Evolutionary conservation across 2,329 filamentous ascomycete genomes (phyloP).

Genomic region (Hypoxylon rubiginosum): DNA sequence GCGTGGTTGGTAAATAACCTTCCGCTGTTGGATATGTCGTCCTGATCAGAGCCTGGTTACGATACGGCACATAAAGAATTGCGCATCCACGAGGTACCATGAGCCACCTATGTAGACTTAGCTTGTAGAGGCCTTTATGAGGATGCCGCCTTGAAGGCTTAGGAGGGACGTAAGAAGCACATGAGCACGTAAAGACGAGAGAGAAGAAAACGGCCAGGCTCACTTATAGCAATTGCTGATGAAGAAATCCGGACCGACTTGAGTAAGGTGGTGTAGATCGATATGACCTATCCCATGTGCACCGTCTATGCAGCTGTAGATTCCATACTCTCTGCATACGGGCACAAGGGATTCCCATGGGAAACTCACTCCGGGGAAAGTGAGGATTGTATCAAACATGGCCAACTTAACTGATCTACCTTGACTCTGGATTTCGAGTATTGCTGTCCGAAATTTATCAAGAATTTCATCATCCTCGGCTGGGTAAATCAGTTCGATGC

Average conservation of each 20-base stretch:
- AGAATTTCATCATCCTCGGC: slow-evolving; percentile 71
- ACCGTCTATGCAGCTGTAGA: slow-evolving; percentile 77
- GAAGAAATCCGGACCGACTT: slow-evolving; percentile 77
- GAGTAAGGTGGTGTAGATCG: slow-evolving; percentile 68
- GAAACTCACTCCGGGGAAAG: slow-evolving; percentile 75
- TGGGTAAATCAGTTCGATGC: slow-evolving; percentile 71
- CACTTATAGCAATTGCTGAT: slow-evolving; percentile 78
- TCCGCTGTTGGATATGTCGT: slow-evolving; percentile 78
- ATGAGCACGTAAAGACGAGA: not conserved
- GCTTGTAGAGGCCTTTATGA: slow-evolving; percentile 20
- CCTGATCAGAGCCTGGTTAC: slow-evolving; percentile 76
- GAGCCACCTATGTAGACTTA: slow-evolving; percentile 67
- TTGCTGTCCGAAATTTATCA: slow-evolving; percentile 63
- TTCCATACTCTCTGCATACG: slow-evolving; percentile 68
- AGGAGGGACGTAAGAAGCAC: not conserved
- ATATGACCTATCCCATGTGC: slow-evolving; percentile 80
- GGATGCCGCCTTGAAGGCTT: not conserved
- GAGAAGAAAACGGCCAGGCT: slow-evolving; percentile 26
- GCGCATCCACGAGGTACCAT: slow-evolving; percentile 78
- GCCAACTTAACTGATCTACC: slow-evolving; percentile 72
- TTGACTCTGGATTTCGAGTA: slow-evolving; percentile 61
- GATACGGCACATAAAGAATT: slow-evolving; percentile 75
- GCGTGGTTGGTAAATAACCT: slow-evolving; percentile 67
- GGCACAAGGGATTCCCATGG: slow-evolving; percentile 75
- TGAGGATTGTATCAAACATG: slow-evolving; percentile 78